Conservation (phyloP, 257 asterid genomes). For the Salvia hispanica region DNA sequence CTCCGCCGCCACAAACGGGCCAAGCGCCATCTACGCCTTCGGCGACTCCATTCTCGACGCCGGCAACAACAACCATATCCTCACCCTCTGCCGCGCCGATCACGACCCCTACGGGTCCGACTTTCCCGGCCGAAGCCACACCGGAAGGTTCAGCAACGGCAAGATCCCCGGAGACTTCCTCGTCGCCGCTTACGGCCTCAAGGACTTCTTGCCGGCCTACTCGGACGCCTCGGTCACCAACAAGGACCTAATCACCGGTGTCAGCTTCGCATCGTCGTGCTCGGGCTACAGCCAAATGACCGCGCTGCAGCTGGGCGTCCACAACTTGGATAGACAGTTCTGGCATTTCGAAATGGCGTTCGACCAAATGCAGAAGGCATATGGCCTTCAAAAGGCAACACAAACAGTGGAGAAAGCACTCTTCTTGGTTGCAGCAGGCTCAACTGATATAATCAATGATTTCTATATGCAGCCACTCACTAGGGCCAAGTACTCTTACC, state of each 20-base stretch:
- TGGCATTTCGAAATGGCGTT: background rate
- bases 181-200: background rate
- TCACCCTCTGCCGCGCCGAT: background rate
- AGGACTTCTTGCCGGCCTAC: background rate
- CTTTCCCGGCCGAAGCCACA: background rate
- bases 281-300: background rate
- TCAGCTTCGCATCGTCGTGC: background rate
- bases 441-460: slow-evolving; percentile 34
- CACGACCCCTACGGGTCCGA: background rate
- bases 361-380: background rate
- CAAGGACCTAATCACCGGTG: background rate
- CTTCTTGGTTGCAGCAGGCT: slow-evolving; percentile 36
- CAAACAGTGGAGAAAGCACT: slow-evolving; percentile 30
- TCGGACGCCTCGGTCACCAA: background rate
- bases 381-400: slow-evolving; percentile 23
- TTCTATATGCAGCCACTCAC: slow-evolving; percentile 26
- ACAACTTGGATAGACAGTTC: background rate
- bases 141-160: background rate
- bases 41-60: background rate
- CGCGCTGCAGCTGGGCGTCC: background rate
- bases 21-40: background rate
- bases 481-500: slow-evolving; percentile 10
- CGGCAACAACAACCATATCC: background rate
- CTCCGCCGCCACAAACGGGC: background rate
- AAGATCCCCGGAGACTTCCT: background rate